Evolutionary conservation across 2,329 filamentous ascomycete species (phyloP).

Genomic region (Botrytis elliptica): DNA sequence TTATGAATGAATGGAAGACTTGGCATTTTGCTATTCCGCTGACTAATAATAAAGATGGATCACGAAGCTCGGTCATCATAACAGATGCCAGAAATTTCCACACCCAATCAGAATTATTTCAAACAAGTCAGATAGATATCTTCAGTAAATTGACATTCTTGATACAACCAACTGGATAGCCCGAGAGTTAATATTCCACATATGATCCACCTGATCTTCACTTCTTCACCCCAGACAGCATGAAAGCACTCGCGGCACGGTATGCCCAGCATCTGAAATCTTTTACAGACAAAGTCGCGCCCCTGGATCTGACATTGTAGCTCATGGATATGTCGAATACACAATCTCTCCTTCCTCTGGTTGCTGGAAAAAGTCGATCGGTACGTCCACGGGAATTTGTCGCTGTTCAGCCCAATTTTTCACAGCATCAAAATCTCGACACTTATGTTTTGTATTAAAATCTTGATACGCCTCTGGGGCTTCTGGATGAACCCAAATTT

Average conservation of each 20-base stretch:
- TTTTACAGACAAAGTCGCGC: not conserved
- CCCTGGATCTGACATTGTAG: not conserved
- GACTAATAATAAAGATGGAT: not conserved
- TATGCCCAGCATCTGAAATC: not conserved
- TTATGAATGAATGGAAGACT: not conserved
- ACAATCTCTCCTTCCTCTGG: conserved; percentile 28
- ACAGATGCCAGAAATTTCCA: not conserved
- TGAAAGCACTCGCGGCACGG: too few species aligned
- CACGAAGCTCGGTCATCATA: not conserved
- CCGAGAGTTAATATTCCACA: not conserved
- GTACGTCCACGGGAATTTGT: conserved; percentile 41
- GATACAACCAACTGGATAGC: not conserved
- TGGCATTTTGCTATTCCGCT: not conserved
- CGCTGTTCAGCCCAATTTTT: conserved; percentile 50
- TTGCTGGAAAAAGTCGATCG: conserved; percentile 34
- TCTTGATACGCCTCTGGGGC: conserved; percentile 47
- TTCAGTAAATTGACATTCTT: not conserved
- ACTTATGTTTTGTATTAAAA: conserved; percentile 54
- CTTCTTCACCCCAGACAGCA: not conserved
- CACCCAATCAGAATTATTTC: not conserved
- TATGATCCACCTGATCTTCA: not conserved
- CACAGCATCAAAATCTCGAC: conserved; percentile 52
- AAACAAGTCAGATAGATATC: not conserved
- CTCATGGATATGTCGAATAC: conserved; percentile 13
- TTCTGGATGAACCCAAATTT: conserved; percentile 50